Percentiles rank a stretch among this genome's conserved stretches.
Conservation (phyloP, 2,329 filamentous ascomycete genomes). For the Colletotrichum sp. region DNA sequence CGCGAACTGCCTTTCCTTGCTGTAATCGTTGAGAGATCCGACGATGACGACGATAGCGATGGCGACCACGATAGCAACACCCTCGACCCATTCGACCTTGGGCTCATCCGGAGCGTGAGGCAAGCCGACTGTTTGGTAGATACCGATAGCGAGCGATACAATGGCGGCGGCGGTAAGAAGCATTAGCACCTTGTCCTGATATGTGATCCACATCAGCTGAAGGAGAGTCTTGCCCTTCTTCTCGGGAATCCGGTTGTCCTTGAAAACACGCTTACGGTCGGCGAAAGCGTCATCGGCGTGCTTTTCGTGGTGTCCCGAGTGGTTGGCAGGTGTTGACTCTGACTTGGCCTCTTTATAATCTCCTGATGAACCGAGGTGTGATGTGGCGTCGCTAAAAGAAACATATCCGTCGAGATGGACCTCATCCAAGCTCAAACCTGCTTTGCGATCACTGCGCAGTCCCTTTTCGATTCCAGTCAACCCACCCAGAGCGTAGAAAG, state of each 20-base stretch:
- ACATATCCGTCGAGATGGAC: slow-evolving; percentile 66
- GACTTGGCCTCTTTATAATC: slow-evolving; percentile 13
- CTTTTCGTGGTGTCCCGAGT: background rate
- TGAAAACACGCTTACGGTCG: slow-evolving; percentile 74
- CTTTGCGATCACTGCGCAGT: slow-evolving; percentile 71
- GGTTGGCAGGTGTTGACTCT: background rate
- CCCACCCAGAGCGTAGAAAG: slow-evolving; percentile 83
- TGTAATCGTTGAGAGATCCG: slow-evolving; percentile 79
- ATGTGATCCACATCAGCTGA: slow-evolving; percentile 80
- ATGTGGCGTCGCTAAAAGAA: slow-evolving; percentile 73
- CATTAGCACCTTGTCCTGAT: slow-evolving; percentile 83
- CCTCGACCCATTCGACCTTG: slow-evolving; percentile 68
- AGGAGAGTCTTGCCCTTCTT: slow-evolving; percentile 77
- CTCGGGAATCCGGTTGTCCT: slow-evolving; percentile 74
- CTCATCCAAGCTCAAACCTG: slow-evolving; percentile 82
- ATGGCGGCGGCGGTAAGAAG: slow-evolving; percentile 73
- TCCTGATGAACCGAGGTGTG: slow-evolving; percentile 16
- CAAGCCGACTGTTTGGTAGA: slow-evolving; percentile 76
- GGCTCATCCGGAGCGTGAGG: slow-evolving; percentile 51
- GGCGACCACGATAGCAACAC: slow-evolving; percentile 82
- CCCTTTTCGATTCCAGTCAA: slow-evolving; percentile 80
- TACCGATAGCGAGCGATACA: slow-evolving; percentile 75
- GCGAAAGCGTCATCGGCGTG: slow-evolving; percentile 45
- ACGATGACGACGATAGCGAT: slow-evolving; percentile 80
- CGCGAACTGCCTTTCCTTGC: slow-evolving; percentile 81